phyloP scores from a whole-genome alignment of 2,329 filamentous ascomycete species.

The Botrytis squamosa region DNA sequence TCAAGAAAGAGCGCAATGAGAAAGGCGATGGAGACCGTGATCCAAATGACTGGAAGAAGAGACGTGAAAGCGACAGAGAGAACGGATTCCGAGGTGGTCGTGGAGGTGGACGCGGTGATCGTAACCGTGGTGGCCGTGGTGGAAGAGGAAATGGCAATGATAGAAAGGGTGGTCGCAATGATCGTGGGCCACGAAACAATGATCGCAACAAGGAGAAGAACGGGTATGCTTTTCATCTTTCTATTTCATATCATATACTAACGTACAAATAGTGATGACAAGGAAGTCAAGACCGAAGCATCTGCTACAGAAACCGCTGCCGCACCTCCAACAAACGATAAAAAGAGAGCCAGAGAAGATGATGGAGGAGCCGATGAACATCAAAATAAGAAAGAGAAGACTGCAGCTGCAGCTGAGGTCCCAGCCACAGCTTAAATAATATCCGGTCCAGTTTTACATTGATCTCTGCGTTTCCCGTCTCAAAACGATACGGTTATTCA shows the following conservation, averaged over 20 bases:
- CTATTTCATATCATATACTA: conserved; percentile 17
- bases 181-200: conserved; percentile 42
- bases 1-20: conserved; percentile 14
- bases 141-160: conserved; percentile 42
- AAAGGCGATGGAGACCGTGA: conserved; percentile 43
- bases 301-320: conserved; percentile 29
- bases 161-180: conserved; percentile 40
- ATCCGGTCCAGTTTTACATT: conserved; percentile 21
- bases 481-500: neutral
- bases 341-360: conserved; percentile 43
- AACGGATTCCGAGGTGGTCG: conserved; percentile 51
- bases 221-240: conserved; percentile 27
- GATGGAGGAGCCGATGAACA: conserved; percentile 49
- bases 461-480: conserved; percentile 4
- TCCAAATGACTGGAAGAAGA: conserved; percentile 62
- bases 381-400: conserved; percentile 62
- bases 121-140: conserved; percentile 39
- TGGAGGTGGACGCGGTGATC: conserved; percentile 43
- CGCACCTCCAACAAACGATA: conserved; percentile 24
- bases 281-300: conserved; percentile 25
- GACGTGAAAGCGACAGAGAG: conserved; percentile 61
- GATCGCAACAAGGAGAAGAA: conserved; percentile 41
- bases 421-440: conserved; percentile 33
- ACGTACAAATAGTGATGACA: conserved; percentile 26
- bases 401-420: conserved; percentile 34